Evolutionary conservation across 208 protist species (phyloP), one percentile per base, ranked within the genome.

Genomic region (Giardia duodenalis): DNA sequence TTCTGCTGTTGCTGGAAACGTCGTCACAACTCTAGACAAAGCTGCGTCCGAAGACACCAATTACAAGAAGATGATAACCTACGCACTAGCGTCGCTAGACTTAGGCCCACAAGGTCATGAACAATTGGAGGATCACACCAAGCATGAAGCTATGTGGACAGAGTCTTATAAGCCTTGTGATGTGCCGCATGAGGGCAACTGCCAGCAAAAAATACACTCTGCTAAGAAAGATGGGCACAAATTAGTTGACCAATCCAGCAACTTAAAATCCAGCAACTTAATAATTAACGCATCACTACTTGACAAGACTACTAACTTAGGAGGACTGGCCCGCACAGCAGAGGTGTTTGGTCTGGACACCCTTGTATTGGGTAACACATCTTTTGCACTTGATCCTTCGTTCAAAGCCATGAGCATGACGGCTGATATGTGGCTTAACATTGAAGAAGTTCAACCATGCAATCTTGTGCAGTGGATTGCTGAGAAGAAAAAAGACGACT

Each of bases 331-430:
- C 43, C 88, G 88, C n/a, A 91, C 88, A 4, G 4, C 42, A 22
- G 88, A 91, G 44, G 45, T 91, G 39, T 91, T 91, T 48, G 4
- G n/a, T n/a, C 42, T 45, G 0, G 88, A 91, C n/a, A 48, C 2
- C 44, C 2, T 91, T 1, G 4, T 47, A 19, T n/a, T 91, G 4
- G 1, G 10, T n/a, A 1, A 2, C 88, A 43, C 47, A 47, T 43
- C 1, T 42, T 47, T 46, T 2, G 19, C 1, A 1, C 2, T 4
- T 1, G 1, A 2, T n/a, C 0, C 2, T 22, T 2, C 10, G 88
- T 91, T 91, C 88, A 46, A 1, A 1, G 1, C 43, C 0, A 47
- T 2, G n/a, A 1, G 44, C 39, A 45, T 48, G 4, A 91, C 88
- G 2, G 88, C 88, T 46, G 1, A 2, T 2, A 19, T 43, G 0